These are phyloP conservation scores for Stylonectria norvegica DNA, from an alignment of 2,329 filamentous ascomycete species.

Conservation along the genomic window DNA sequence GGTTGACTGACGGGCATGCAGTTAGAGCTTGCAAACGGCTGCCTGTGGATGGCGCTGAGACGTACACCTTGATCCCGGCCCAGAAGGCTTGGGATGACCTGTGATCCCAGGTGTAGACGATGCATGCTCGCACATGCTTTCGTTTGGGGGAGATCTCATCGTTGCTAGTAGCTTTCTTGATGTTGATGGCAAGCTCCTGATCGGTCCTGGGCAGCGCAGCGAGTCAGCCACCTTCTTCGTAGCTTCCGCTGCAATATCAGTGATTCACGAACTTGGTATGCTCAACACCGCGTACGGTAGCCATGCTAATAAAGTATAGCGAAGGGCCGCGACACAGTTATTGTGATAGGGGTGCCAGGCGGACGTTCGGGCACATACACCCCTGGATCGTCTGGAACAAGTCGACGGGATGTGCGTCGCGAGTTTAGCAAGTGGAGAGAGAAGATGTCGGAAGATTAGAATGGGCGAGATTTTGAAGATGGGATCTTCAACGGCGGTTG, in stretches of 20 bases:
- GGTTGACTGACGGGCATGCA: conserved; percentile 56
- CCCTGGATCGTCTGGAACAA: not conserved
- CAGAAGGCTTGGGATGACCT: conserved; percentile 94
- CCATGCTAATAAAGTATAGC: conserved; percentile 24
- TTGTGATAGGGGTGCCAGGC: not conserved
- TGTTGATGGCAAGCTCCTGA: conserved; percentile 66
- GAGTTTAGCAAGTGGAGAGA: not conserved
- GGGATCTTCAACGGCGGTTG: not conserved
- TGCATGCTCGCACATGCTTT: conserved; percentile 97
- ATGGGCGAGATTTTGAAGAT: not conserved
- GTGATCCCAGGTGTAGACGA: conserved; percentile 99
- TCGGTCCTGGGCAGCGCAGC: conserved; percentile 51
- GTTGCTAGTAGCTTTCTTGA: conserved; percentile 65
- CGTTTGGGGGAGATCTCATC: conserved; percentile 67
- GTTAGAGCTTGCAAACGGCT: not conserved
- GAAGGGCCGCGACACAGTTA: conserved; percentile 14
- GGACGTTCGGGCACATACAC: not conserved
- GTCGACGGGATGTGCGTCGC: too few species aligned
- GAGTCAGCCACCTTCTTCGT: conserved; percentile 13
- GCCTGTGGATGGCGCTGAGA: conserved; percentile 26
- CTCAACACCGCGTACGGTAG: conserved; percentile 32
- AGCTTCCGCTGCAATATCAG: not conserved
- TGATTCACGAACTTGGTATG: conserved; percentile 35
- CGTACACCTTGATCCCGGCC: conserved; percentile 97
- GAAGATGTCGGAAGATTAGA: not conserved